These are phyloP conservation scores for Sphagnum fallax DNA, from an alignment of 228 moss, liverwort and hornwort species.

Conservation along the genomic window DNA sequence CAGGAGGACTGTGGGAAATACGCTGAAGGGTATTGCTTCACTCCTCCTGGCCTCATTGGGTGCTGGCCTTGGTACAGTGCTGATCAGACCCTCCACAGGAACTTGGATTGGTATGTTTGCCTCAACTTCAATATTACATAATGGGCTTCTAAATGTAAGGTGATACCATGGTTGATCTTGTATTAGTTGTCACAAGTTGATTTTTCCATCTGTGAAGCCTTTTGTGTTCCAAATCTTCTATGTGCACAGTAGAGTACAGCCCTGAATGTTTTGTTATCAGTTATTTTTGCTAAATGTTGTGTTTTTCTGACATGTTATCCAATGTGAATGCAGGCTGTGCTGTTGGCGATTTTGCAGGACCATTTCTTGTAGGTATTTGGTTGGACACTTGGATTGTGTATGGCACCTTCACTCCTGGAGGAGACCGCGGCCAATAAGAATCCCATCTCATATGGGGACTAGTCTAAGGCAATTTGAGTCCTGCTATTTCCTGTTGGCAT, in stretches of 20 bases:
- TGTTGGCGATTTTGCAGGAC: conserved; percentile 90
- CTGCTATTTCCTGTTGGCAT: too few species aligned
- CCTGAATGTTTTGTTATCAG: too few species aligned
- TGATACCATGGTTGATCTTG: too few species aligned
- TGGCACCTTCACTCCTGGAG: conserved; percentile 65
- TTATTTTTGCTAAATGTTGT: too few species aligned
- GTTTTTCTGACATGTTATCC: too few species aligned
- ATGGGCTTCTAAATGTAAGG: too few species aligned
- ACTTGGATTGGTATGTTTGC: conserved; percentile 83
- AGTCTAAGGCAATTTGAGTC: too few species aligned
- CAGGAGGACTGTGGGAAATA: conserved; percentile 78
- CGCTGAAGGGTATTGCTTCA: conserved; percentile 79
- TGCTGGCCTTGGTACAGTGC: conserved; percentile 83
- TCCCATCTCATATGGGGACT: too few species aligned
- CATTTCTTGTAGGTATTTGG: conserved; percentile 81
- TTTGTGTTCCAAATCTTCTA: too few species aligned
- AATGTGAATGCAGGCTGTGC: conserved; percentile 55
- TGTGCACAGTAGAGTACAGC: too few species aligned
- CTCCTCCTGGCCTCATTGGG: conserved; percentile 80
- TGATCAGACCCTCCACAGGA: conserved; percentile 88
- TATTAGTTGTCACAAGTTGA: too few species aligned
- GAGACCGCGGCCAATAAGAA: conserved; percentile 8
- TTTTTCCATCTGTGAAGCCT: too few species aligned
- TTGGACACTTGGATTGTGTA: conserved; percentile 91
- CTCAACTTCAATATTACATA: not conserved